Conservation (phyloP, 192 early-diverging fungal genomes). For the Coemansia umbellata region DNA sequence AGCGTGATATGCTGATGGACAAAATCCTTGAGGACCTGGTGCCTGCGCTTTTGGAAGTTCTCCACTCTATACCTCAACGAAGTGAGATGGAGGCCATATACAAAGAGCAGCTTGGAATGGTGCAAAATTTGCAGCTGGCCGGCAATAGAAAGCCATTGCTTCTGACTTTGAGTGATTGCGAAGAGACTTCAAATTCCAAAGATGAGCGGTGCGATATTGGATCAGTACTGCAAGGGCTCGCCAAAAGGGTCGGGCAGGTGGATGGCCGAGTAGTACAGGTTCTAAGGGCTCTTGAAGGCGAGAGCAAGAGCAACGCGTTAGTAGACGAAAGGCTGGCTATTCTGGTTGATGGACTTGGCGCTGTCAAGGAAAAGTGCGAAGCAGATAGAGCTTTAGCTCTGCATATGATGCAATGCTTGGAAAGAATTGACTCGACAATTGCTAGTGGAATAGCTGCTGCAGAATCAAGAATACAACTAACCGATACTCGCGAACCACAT, state of each 20-base stretch:
- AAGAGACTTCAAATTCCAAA: too few relatives aligned
- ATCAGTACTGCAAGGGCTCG: neutral
- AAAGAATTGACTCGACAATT: constrained; percentile 9
- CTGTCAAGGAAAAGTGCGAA: constrained; percentile 11
- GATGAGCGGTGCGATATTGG: neutral
- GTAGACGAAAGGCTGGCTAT: neutral
- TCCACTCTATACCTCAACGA: constrained; percentile 1
- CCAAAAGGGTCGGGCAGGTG: neutral
- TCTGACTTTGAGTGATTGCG: neutral
- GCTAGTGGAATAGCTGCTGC: neutral
- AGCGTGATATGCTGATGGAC: constrained; percentile 7
- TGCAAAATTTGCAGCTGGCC: neutral
- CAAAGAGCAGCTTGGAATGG: neutral
- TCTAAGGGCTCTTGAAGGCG: neutral
- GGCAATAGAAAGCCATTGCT: neutral
- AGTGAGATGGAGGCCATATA: constrained; percentile 7
- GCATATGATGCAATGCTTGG: constrained; percentile 11
- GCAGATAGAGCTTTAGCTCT: constrained; percentile 2
- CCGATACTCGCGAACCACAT: too few relatives aligned
- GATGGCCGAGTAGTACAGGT: constrained; percentile 6
- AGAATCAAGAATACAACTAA: neutral
- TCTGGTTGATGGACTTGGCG: constrained; percentile 10
- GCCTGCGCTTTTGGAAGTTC: constrained; percentile 14
- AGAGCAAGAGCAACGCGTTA: neutral
- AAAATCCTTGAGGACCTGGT: constrained; percentile 20